Base-by-base conservation (phyloP, 2,329 filamentous ascomycete species). In the Calonectria pseudoreteaudii region DNA sequence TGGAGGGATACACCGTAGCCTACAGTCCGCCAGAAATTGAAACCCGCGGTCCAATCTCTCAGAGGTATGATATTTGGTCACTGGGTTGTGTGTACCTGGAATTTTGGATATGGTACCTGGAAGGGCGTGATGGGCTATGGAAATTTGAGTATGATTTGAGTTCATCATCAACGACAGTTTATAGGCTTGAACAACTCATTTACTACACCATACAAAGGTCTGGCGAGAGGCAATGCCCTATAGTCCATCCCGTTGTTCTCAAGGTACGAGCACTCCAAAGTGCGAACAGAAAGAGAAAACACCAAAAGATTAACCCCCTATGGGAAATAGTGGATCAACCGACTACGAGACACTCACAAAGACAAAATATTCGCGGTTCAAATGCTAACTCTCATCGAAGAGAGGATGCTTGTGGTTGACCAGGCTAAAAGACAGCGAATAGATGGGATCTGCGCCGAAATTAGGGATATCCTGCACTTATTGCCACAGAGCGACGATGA, bases 41-140 rank as follows among this genome's bases (percentile, higher is more conserved):
- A 20, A 20, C 56, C 7, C 2, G 14, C 9, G 5, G 9, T 7
- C 28, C 1, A 6, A 34, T 34, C 18, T 58, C 50, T 23, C 66
- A n/a, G n/a, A 31, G 14, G 3, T 68, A 68, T 50, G 66, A 68
- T 20, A 58, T 68, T 31, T 68, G 66, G 66, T 68, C 66, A 4
- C 66, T 68, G 26, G 66, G 66, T 4, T 68, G 66, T 20, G 50
- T 68, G 6, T 68, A 16, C 18, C 36, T 68, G 3, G 66, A 68
- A 9, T 68, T 68, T 47, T 58, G 26, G 11, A n/a, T 58, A 31
- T 58, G 66, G 50, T 68, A 68, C 26, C 28, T 68, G 10, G 36
- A 58, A 20, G 36, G 34, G 3, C n/a, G 1, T 4, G 8, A 68
- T 1, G 30, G 31, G 0, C 20, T 53, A 1, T 34, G 26, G 13